phyloP scores from a whole-genome alignment of 2,329 filamentous ascomycete species.

The Metarhizium sp. region DNA sequence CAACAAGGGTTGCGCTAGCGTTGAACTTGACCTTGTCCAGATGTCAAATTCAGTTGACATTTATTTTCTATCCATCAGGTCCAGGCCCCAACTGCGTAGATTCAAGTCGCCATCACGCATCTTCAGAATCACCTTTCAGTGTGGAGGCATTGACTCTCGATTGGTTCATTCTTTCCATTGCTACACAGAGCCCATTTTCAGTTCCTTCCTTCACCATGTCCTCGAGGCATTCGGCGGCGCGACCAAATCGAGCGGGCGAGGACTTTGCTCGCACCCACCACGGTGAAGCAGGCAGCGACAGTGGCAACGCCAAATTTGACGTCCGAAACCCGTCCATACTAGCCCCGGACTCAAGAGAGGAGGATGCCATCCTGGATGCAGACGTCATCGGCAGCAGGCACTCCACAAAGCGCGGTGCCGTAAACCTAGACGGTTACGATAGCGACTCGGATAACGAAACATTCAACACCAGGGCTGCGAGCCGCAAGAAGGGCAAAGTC shows the following conservation, averaged over 20 bases:
- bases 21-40: neutral
- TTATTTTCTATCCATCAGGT: too few species aligned
- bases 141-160: neutral
- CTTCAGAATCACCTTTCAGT: too few species aligned
- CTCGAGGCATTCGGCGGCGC: constrained; percentile 34
- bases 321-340: constrained; percentile 88
- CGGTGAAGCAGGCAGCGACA: constrained; percentile 38
- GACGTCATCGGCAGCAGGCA: constrained; percentile 81
- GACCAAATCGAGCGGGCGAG: constrained; percentile 77
- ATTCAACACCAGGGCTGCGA: constrained; percentile 65
- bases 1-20: neutral
- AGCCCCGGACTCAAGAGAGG: constrained; percentile 68
- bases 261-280: constrained; percentile 70
- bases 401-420: constrained; percentile 80
- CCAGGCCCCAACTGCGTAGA: too few species aligned
- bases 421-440: constrained; percentile 95
- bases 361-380: constrained; percentile 68
- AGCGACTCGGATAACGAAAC: constrained; percentile 89
- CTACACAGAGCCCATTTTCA: neutral
- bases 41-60: neutral
- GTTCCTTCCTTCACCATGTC: constrained; percentile 8
- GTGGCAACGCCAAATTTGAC: constrained; percentile 86
- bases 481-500: constrained; percentile 40
- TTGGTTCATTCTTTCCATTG: neutral
- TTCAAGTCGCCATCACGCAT: too few species aligned